A percentile compares a stretch with the other conserved stretches of the same genome.
Conservation (phyloP, 2,329 filamentous ascomycete genomes). For the Didymella lethalis region DNA sequence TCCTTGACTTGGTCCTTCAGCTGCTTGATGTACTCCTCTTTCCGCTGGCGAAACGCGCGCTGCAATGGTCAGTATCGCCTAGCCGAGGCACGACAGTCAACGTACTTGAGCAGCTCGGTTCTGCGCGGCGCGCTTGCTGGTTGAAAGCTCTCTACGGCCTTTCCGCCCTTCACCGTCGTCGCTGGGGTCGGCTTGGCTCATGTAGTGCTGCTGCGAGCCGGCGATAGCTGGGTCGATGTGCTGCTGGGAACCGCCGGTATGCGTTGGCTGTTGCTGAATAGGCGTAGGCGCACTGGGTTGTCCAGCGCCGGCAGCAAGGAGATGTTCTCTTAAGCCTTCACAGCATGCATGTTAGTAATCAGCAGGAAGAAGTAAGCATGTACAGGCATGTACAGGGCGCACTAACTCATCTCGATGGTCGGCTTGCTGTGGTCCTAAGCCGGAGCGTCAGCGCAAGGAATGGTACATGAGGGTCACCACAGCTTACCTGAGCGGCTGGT, state of each 20-base stretch:
- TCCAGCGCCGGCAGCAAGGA: constrained; percentile 62
- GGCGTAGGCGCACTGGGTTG: constrained; percentile 43
- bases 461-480: constrained; percentile 19
- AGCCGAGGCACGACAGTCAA: constrained; percentile 8
- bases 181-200: constrained; percentile 57
- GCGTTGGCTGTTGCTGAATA: constrained; percentile 41
- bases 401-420: constrained; percentile 56
- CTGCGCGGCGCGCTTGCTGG: constrained; percentile 94
- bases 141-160: constrained; percentile 89
- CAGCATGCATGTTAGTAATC: constrained; percentile 44
- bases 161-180: constrained; percentile 60
- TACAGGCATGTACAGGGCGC: constrained; percentile 21
- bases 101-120: constrained; percentile 94
- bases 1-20: constrained; percentile 93
- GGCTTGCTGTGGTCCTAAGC: constrained; percentile 46
- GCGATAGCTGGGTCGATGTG: constrained; percentile 68
- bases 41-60: constrained; percentile 96
- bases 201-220: constrained; percentile 55
- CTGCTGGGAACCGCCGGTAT: constrained; percentile 56
- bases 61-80: constrained; percentile 53
- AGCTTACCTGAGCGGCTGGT: constrained; percentile 63
- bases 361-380: constrained; percentile 18
- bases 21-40: constrained; percentile 98
- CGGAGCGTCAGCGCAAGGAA: constrained; percentile 35
- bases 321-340: constrained; percentile 69